Base-by-base conservation (phyloP, 2,329 filamentous ascomycete species). In the Epichloe amarillans region DNA sequence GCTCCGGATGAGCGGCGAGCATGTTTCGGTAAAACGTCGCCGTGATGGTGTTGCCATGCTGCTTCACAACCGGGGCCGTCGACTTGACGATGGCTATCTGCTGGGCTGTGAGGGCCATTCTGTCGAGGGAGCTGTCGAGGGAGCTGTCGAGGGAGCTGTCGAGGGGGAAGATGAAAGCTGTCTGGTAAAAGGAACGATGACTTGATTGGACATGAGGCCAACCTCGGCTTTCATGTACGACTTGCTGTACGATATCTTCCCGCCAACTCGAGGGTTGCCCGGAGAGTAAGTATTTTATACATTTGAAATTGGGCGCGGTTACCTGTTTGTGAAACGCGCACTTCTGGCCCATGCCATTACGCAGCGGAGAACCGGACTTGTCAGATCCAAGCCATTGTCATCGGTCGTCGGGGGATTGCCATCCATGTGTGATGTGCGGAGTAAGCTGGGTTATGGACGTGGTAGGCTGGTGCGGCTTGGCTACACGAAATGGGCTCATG, bases 1-100 rank as follows among this genome's bases (percentile, higher is more conserved):
- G 73, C 26, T 76, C 71, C 0, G 85, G 85, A 56, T 86, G 71
- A 3, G 78, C 79, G 15, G 55, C 55, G 30, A 90, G 72, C 69
- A 90, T 73, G 67, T 80, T 82, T 43, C 72, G 69, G 71, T 91
- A 90, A 70, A 91, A 89, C 55, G 75, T 69, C 1, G 71, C 74
- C n/a, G 84, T 88, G 65, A 90, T 87, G 44, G 74, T 69, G 17
- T 71, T 70, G 65, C 86, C 86, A 63, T 89, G 78, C 54, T 80
- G 72, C 55, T 80, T 75, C 7, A 90, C 74, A 17, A 88, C 75
- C 2, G 86, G 86, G 39, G 82, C 84, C 2, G 86, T 91, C 38
- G 86, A 74, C 66, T 88, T 90, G 71, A 93, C 82, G 57, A 84
- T 81, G 54, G 75, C 69, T 55, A 83, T 74, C 69, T 91, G 86